phyloP scores from a whole-genome alignment of 2,329 filamentous ascomycete species.

The Colletotrichum coccodes region DNA sequence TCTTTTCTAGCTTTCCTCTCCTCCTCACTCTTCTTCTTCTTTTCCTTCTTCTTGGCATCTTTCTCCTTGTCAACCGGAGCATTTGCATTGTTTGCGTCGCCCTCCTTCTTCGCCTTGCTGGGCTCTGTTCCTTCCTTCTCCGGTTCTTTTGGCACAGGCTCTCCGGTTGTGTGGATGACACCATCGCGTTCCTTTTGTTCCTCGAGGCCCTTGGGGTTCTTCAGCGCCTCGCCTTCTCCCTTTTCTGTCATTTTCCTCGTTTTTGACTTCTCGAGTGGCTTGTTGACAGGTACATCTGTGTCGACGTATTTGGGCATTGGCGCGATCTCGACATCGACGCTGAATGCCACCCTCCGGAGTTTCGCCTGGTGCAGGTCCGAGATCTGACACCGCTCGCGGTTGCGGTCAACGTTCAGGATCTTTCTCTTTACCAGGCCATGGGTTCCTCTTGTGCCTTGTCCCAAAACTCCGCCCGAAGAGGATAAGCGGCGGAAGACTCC shows the following conservation, averaged over 20 bases:
- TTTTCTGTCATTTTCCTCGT: slow-evolving; percentile 75
- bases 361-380: slow-evolving; percentile 83
- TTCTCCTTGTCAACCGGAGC: slow-evolving; percentile 45
- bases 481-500: slow-evolving; percentile 86
- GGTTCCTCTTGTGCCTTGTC: slow-evolving; percentile 55
- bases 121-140: slow-evolving; percentile 46
- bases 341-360: slow-evolving; percentile 89
- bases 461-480: slow-evolving; percentile 66
- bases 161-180: slow-evolving; percentile 52
- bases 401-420: slow-evolving; percentile 85
- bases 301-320: slow-evolving; percentile 84
- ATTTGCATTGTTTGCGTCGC: slow-evolving; percentile 35
- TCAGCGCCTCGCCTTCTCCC: slow-evolving; percentile 79
- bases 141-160: slow-evolving; percentile 50
- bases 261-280: slow-evolving; percentile 58
- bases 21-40: slow-evolving; percentile 94
- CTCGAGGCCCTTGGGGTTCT: slow-evolving; percentile 69
- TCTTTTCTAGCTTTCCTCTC: slow-evolving; percentile 93
- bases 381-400: slow-evolving; percentile 82
- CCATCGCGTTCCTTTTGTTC: slow-evolving; percentile 62
- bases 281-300: slow-evolving; percentile 54
- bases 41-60: slow-evolving; percentile 84
- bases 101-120: slow-evolving; percentile 36
- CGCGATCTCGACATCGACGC: slow-evolving; percentile 96
- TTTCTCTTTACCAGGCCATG: slow-evolving; percentile 82